Conservation (phyloP, 257 asterid genomes). For the Solanum tacnaense region DNA sequence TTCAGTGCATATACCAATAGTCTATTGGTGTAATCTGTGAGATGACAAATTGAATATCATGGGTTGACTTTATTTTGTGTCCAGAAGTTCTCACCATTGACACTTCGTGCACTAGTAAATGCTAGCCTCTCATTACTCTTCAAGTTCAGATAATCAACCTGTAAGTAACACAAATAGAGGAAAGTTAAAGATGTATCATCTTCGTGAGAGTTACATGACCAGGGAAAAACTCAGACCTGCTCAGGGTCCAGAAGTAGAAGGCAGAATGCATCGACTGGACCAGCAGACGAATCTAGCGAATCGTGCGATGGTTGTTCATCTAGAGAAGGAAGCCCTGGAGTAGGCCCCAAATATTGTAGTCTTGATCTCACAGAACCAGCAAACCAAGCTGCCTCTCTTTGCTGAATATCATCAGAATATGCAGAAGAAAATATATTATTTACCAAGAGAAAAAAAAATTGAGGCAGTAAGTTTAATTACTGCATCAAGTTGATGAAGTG, state of each 20-base stretch:
- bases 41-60: slow-evolving; percentile 10
- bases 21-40: background rate
- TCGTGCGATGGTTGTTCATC: slow-evolving; percentile 24
- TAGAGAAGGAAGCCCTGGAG: slow-evolving; percentile 48
- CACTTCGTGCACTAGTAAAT: slow-evolving; percentile 27
- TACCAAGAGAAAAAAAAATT: background rate
- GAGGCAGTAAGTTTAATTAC: background rate
- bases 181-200: background rate
- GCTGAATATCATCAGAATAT: slow-evolving; percentile 29
- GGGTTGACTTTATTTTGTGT: slow-evolving; percentile 46
- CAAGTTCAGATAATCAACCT: slow-evolving; percentile 86
- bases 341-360: slow-evolving; percentile 59
- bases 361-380: slow-evolving; percentile 69
- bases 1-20: background rate
- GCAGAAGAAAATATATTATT: background rate
- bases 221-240: slow-evolving; percentile 38
- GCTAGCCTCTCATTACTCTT: slow-evolving; percentile 62
- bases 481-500: background rate
- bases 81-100: slow-evolving; percentile 50
- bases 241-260: slow-evolving; percentile 70
- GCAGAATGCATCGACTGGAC: slow-evolving; percentile 67
- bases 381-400: slow-evolving; percentile 84
- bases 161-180: slow-evolving; percentile 5
- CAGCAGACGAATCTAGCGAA: slow-evolving; percentile 47
- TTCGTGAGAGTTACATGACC: background rate